Conservation (phyloP, 108 stramenopile genomes). For the Nitzschia sp. region DNA sequence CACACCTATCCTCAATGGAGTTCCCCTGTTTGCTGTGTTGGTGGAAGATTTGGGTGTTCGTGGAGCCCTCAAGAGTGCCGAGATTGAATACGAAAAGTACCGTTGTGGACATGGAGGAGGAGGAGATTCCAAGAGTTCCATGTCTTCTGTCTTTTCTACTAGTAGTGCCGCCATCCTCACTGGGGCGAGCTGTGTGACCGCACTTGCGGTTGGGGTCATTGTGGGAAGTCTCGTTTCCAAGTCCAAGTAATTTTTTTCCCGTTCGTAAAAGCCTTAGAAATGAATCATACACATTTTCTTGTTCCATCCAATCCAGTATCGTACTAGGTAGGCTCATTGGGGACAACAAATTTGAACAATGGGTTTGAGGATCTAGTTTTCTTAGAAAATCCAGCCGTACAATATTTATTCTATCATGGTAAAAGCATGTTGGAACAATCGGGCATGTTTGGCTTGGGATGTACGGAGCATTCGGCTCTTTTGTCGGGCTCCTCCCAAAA, state of each 20-base stretch:
- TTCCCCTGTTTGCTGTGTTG: constrained; percentile 90
- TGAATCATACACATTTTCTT: too few species aligned
- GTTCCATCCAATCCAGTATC: too few species aligned
- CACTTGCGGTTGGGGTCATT: constrained; percentile 1
- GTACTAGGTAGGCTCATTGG: too few species aligned
- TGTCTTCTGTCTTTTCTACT: neutral
- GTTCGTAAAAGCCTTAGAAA: too few species aligned
- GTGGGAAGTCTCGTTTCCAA: constrained; percentile 2
- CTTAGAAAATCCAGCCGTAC: too few species aligned
- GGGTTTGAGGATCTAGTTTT: too few species aligned
- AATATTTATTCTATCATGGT: too few species aligned
- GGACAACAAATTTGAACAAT: too few species aligned
- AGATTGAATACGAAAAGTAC: constrained; percentile 27
- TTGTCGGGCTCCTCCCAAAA: too few species aligned
- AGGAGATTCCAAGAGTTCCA: neutral
- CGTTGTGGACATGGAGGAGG: neutral
- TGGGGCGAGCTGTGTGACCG: neutral
- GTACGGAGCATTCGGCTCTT: too few species aligned
- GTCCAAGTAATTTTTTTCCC: neutral
- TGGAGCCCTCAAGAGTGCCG: constrained; percentile 63
- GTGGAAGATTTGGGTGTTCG: constrained; percentile 93
- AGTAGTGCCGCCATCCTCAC: neutral
- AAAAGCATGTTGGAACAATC: too few species aligned
- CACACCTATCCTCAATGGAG: constrained; percentile 50
- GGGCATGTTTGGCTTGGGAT: too few species aligned